phyloP scores from a whole-genome alignment of 2,329 filamentous ascomycete genomes.

The Arachnopeziza araneosa region DNA sequence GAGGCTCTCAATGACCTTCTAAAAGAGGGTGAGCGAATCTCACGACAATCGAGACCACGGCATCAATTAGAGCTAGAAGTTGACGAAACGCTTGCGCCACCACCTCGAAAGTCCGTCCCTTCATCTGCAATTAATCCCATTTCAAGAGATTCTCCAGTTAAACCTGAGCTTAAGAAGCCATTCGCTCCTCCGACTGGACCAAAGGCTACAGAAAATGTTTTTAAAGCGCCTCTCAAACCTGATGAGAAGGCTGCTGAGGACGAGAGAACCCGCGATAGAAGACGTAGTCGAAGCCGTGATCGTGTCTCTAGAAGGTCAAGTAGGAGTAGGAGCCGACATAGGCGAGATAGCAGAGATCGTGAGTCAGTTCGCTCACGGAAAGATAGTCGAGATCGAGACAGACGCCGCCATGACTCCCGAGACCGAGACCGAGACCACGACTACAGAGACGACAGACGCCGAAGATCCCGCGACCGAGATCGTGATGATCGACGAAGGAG shows the following conservation, averaged over 20 bases:
- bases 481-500: slow-evolving; percentile 8
- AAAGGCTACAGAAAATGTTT: slow-evolving; percentile 14
- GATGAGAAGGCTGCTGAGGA: slow-evolving; percentile 8
- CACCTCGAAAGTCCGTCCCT: slow-evolving; percentile 29
- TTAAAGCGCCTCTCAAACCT: slow-evolving; percentile 17
- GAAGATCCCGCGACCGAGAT: slow-evolving; percentile 5
- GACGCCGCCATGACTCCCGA: slow-evolving; percentile 7
- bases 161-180: slow-evolving; percentile 27
- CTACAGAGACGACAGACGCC: slow-evolving; percentile 22
- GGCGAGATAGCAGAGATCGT: slow-evolving; percentile 21
- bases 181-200: slow-evolving; percentile 14
- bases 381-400: slow-evolving; percentile 26
- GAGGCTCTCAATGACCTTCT: slow-evolving; percentile 31
- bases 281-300: slow-evolving; percentile 25
- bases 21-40: slow-evolving; percentile 28
- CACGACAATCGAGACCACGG: slow-evolving; percentile 27
- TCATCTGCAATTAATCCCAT: slow-evolving; percentile 31
- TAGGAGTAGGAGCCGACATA: slow-evolving; percentile 19
- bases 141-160: slow-evolving; percentile 23
- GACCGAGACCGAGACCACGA: slow-evolving; percentile 16
- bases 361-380: slow-evolving; percentile 17
- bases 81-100: slow-evolving; percentile 30
- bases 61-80: slow-evolving; percentile 31
- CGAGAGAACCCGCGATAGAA: slow-evolving; percentile 11
- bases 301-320: slow-evolving; percentile 22